Evolutionary conservation across 1,139 yeast genomes (phyloP), one percentile per base, ranked within the genome.

Genomic region (Eremothecium gossypii): DNA sequence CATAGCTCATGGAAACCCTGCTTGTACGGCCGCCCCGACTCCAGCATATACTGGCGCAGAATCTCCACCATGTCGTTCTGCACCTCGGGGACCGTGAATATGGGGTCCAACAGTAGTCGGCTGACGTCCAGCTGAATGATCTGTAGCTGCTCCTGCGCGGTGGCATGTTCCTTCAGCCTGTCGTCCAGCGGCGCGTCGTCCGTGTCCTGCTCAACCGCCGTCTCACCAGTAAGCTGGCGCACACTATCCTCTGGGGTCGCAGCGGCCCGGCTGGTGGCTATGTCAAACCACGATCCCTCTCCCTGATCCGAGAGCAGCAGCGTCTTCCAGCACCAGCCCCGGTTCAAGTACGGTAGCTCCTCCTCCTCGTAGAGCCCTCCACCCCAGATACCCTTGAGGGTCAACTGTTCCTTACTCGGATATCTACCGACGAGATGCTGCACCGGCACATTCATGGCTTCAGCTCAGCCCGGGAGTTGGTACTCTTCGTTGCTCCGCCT

Each of bases 1-100:
- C 78, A 65, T 10, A 81, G 65, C 55, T 81, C 89, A 59, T 81
- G 89, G 47, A 76, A 67, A 0, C 89, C 89, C 54, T 81, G 89
- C 51, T 75, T 78, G 57, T 81, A 81, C 1, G 77, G 74, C n/a
- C 70, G 66, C 13, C 55, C 58, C n/a, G 48, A 52, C 33, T 61
- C 58, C 3, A 49, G 33, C 37, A 56, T 43, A 20, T 73, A 70
- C 51, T 76, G 75, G 57, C 67, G 79, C 27, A 81, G 55, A 2
- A 80, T 64, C 49, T 74, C 73, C 17, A 74, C 67, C 46, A 81
- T 62, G 38, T 68, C 70, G 9, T 62, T 53, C 51, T 74, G 73
- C 38, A 67, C 63, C 5, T 46, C 44, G 1, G 53, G 45, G 27
- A 56, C 53, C 11, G 59, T 67, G 55, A 76, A 79, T 42, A 74